Conservation (phyloP, 345 rosid species). For the Populus nigra region DNA sequence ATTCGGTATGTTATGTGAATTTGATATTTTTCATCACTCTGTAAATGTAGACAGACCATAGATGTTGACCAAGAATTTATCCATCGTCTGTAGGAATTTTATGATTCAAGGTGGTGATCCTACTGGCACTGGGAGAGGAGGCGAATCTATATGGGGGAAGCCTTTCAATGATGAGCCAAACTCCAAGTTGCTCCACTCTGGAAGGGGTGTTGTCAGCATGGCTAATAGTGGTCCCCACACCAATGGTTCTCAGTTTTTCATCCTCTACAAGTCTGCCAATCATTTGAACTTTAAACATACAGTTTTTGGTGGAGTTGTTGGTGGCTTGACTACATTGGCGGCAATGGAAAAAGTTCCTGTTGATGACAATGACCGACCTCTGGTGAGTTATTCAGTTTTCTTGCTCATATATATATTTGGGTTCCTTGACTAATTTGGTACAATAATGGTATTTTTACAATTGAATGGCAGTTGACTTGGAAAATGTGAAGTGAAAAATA, state of each 20-base stretch:
- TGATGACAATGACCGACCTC: conserved; percentile 77
- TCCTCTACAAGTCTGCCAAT: conserved; percentile 93
- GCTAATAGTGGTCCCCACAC: conserved; percentile 98
- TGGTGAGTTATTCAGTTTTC: conserved; percentile 45
- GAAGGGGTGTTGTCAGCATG: conserved; percentile 95
- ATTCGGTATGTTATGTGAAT: conserved; percentile 45
- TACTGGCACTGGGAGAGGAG: conserved; percentile 85
- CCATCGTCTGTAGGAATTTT: conserved; percentile 55
- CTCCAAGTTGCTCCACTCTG: conserved; percentile 87
- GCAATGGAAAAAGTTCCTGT: conserved; percentile 90
- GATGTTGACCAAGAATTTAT: conserved; percentile 5
- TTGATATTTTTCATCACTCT: background rate
- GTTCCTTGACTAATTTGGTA: background rate
- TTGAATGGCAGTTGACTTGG: background rate
- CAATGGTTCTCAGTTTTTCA: conserved; percentile 96
- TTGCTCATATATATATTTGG: background rate
- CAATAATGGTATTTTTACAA: background rate
- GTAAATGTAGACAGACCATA: background rate
- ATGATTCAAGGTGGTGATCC: conserved; percentile 99
- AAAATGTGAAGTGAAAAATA: background rate
- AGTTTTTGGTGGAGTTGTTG: conserved; percentile 90
- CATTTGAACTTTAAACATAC: conserved; percentile 94
- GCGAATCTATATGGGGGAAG: conserved; percentile 95
- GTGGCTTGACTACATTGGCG: conserved; percentile 76
- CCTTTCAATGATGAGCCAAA: conserved; percentile 90